Evolutionary conservation across 2,329 filamentous ascomycete species (phyloP).

Genomic region (Capronia americana): DNA sequence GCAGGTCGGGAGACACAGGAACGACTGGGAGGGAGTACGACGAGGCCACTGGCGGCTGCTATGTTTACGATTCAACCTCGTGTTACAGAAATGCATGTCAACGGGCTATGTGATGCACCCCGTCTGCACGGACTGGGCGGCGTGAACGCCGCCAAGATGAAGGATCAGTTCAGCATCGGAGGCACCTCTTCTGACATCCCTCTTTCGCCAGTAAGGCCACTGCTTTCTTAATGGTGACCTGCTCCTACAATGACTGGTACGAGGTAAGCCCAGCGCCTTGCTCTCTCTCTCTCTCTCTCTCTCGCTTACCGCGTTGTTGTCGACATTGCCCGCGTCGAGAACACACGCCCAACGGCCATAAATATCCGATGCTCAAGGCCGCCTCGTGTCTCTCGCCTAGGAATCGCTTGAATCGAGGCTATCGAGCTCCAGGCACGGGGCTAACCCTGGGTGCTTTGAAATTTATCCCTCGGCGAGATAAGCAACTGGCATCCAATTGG

Average conservation of each 20-base stretch:
- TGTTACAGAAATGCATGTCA: conserved; percentile 1
- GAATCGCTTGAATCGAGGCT: conserved; percentile 13
- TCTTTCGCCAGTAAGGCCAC: not conserved
- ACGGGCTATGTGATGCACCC: not conserved
- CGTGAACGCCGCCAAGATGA: not conserved
- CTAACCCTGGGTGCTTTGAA: not conserved
- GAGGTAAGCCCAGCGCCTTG: not conserved
- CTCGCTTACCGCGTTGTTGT: not conserved
- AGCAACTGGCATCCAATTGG: conserved; percentile 12
- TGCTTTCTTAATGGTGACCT: not conserved
- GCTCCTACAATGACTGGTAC: not conserved
- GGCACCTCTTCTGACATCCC: not conserved
- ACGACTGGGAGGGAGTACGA: not conserved
- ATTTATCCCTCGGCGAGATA: conserved; percentile 20
- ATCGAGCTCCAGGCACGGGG: not conserved
- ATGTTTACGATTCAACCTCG: conserved; percentile 1
- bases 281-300: not conserved
- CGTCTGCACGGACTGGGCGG: not conserved
- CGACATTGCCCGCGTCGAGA: not conserved
- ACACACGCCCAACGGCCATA: not conserved
- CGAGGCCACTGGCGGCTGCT: not conserved
- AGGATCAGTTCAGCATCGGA: not conserved
- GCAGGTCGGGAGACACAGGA: not conserved
- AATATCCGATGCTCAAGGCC: conserved; percentile 5
- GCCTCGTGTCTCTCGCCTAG: conserved; percentile 22